Base-by-base conservation (phyloP, 2,329 filamentous ascomycete genomes). In the Simplicillium aogashimaense region DNA sequence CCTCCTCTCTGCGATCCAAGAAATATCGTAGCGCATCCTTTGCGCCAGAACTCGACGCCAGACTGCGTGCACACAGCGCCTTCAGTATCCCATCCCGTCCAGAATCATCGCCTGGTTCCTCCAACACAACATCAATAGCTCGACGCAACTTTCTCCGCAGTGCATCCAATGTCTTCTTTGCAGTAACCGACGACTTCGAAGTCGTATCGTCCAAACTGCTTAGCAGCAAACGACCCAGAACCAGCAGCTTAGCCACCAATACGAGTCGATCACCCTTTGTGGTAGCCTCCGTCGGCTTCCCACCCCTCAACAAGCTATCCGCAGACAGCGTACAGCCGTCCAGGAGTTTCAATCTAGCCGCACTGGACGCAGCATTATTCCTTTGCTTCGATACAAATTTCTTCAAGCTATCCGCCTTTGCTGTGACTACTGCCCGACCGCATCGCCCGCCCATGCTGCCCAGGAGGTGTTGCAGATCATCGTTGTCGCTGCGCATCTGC, bases 21-120 rank as follows among this genome's bases (percentile, higher is more conserved):
- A 95, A 90, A 59, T 92, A 81, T 7, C 77, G 69, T 39, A 95
- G 61, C 1, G 86, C 83, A 55, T 95, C 88, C 42, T 76, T 79
- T 0, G 86, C 79, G 0, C 87, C 84, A 1, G 83, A 87, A 52
- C 78, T 94, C 3, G 83, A 88, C 2, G 81, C 78, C 38, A 97
- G 68, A 45, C 86, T 88, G 56, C 88, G 89, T 0, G 89, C 88
- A 41, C 81, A 84, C 48, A 95, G 69, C 1, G 82, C 79, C 50
- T 86, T 81, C 11, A 90, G 66, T 13, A 92, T 70, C 16, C 74
- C 67, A 44, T 68, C 53, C 43, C 69, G 51, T 49, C 70, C 48
- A 44, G 58, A 45, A 53, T 65, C 45, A 51, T 71, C 58, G 70
- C 81, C 72, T 18, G 81, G 73, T 36, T 72, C 76, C 47, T 75